A percentile compares a stretch with the other conserved stretches of the same genome.
Evolutionary conservation across 2,329 filamentous ascomycete genomes (phyloP).

Genomic region (Akanthomyces muscarius): DNA sequence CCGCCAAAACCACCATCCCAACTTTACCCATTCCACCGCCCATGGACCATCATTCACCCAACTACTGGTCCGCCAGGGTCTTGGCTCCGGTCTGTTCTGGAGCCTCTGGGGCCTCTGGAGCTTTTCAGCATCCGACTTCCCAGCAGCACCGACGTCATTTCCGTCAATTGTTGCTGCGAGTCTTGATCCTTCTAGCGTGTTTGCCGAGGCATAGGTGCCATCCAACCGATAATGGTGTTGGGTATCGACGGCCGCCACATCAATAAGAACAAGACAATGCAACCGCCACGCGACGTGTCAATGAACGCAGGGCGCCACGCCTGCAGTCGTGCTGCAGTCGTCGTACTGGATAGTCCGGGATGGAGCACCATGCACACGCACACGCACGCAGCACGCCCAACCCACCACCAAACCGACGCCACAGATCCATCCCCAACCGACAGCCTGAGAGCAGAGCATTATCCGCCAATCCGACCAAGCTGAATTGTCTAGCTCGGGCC

Average conservation of each 20-base stretch:
- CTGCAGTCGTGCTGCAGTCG: background rate
- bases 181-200: background rate
- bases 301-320: background rate
- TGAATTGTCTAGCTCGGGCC: background rate
- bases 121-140: background rate
- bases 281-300: conserved; percentile 9
- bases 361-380: background rate
- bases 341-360: background rate
- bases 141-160: conserved; percentile 1
- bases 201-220: background rate
- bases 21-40: background rate
- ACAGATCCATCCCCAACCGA: conserved; percentile 9
- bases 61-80: background rate
- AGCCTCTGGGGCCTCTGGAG: background rate
- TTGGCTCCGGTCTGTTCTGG: background rate
- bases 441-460: background rate
- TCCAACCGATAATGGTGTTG: background rate
- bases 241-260: conserved; percentile 2
- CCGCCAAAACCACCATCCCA: conserved; percentile 7
- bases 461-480: background rate
- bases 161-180: background rate
- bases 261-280: background rate
- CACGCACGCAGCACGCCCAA: background rate
- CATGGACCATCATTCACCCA: background rate
- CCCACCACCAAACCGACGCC: conserved; percentile 10